Evolutionary conservation across 257 asterid species (phyloP).

Genomic region (Solanum ossicruentum): DNA sequence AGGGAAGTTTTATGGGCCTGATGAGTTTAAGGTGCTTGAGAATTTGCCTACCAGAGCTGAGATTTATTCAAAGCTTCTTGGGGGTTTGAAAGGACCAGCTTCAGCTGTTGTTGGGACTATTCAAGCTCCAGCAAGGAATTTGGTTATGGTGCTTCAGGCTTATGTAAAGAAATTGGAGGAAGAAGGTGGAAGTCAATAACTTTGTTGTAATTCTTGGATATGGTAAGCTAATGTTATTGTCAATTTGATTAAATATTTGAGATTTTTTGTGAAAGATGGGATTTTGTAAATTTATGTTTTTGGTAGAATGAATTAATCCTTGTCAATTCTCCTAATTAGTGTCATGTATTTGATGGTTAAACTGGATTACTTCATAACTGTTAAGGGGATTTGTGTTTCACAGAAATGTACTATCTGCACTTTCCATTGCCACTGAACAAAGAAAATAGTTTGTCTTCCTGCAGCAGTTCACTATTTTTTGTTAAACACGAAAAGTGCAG

Average conservation of each 20-base stretch:
- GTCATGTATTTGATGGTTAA: background rate
- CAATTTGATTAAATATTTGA: background rate
- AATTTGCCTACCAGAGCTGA: constrained; percentile 69
- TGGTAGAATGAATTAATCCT: background rate
- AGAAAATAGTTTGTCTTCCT: background rate
- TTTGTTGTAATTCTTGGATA: background rate
- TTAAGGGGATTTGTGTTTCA: background rate
- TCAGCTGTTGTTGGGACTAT: constrained; percentile 84
- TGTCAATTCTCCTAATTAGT: background rate
- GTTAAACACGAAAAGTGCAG: background rate
- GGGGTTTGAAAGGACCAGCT: constrained; percentile 76
- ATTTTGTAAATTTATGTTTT: background rate
- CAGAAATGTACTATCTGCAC: background rate
- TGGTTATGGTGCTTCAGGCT: constrained; percentile 66
- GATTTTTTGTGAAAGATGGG: background rate
- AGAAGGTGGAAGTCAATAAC: constrained; percentile 29
- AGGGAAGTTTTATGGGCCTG: constrained; percentile 76
- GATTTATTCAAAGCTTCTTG: constrained; percentile 60
- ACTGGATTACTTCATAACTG: background rate
- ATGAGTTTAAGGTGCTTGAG: constrained; percentile 64
- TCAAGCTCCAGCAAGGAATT: constrained; percentile 86
- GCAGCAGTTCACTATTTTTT: background rate
- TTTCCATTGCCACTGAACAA: background rate
- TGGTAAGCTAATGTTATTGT: constrained; percentile 9
- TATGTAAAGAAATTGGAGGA: constrained; percentile 74